Percentiles rank a stretch among this genome's conserved stretches.
Evolutionary conservation across 2,329 filamentous ascomycete species (phyloP).

Genomic region (Colletotrichum melonis): DNA sequence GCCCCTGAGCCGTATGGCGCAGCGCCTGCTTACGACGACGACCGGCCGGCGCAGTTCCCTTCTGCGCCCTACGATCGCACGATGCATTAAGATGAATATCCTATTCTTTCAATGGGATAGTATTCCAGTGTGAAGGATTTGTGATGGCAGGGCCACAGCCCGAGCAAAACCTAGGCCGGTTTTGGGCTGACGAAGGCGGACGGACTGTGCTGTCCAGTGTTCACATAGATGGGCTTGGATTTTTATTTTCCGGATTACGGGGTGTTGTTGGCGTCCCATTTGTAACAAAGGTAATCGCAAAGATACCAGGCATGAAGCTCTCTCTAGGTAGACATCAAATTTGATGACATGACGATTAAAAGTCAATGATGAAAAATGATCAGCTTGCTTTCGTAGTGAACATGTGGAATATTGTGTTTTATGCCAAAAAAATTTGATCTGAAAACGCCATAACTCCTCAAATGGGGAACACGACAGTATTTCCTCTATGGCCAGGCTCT

Average conservation of each 20-base stretch:
- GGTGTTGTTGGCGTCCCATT: conserved; percentile 42
- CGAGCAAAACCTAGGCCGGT: not conserved
- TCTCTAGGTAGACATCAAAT: conserved; percentile 34
- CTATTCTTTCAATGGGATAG: not conserved
- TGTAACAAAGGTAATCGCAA: conserved; percentile 38
- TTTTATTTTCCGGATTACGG: conserved; percentile 26
- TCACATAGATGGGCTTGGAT: conserved; percentile 32
- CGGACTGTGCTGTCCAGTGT: conserved; percentile 19
- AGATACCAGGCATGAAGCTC: conserved; percentile 35
- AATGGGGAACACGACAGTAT: not conserved
- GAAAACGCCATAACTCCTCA: conserved; percentile 31
- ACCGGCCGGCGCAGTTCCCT: conserved; percentile 65
- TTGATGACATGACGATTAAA: conserved; percentile 30
- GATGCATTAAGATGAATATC: conserved; percentile 11
- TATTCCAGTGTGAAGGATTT: not conserved
- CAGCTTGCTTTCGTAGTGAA: conserved; percentile 1
- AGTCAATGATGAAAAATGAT: not conserved
- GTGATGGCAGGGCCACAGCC: conserved; percentile 11
- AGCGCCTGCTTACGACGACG: conserved; percentile 52
- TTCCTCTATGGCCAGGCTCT: conserved; percentile 23
- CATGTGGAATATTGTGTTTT: conserved; percentile 10
- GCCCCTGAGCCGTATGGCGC: conserved; percentile 44
- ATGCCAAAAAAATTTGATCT: not conserved
- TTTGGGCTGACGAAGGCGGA: not conserved
- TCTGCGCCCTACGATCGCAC: conserved; percentile 66